A percentile compares a stretch with the other conserved stretches of the same genome.
These are phyloP conservation scores for Rhodamnia argentea DNA, from an alignment of 345 rosid species.

Conservation along the genomic window DNA sequence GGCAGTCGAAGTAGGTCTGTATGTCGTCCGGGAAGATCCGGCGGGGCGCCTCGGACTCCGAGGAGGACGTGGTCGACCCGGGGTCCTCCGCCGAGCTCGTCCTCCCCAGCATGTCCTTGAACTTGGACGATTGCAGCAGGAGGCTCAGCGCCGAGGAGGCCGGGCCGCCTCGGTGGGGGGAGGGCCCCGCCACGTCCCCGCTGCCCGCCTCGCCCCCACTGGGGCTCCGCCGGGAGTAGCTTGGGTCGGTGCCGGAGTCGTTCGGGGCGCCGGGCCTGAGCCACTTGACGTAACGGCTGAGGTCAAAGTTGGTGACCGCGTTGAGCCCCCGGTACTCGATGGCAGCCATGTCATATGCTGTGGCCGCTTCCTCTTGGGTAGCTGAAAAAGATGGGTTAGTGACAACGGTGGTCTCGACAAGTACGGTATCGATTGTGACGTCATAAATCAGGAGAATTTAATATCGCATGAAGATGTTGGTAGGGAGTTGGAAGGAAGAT, in stretches of 20 bases:
- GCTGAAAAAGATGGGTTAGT: slow-evolving; percentile 18
- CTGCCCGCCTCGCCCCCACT: background rate
- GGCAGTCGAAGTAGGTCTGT: slow-evolving; percentile 29
- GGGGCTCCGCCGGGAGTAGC: background rate
- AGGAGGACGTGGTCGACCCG: slow-evolving; percentile 5
- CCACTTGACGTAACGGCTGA: slow-evolving; percentile 62
- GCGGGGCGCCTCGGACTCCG: slow-evolving; percentile 15
- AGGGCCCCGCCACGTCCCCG: background rate
- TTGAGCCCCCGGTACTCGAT: slow-evolving; percentile 84
- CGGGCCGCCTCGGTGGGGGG: background rate
- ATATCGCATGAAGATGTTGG: slow-evolving; percentile 21
- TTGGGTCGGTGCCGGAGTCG: background rate
- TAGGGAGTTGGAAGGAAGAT: background rate
- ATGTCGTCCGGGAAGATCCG: slow-evolving; percentile 39
- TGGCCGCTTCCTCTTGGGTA: slow-evolving; percentile 94
- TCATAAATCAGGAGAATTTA: slow-evolving; percentile 1
- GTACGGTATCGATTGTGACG: background rate
- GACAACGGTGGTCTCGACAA: background rate
- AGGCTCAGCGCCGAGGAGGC: slow-evolving; percentile 35
- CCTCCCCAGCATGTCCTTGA: slow-evolving; percentile 48
- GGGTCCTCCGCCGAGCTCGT: slow-evolving; percentile 18
- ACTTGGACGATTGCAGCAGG: slow-evolving; percentile 36
- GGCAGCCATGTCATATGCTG: slow-evolving; percentile 85
- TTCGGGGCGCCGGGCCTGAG: background rate
- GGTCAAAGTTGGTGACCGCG: slow-evolving; percentile 93